Evolutionary conservation across 2,329 filamentous ascomycete genomes (phyloP).

Genomic region (Metarhizium anisopliae): DNA sequence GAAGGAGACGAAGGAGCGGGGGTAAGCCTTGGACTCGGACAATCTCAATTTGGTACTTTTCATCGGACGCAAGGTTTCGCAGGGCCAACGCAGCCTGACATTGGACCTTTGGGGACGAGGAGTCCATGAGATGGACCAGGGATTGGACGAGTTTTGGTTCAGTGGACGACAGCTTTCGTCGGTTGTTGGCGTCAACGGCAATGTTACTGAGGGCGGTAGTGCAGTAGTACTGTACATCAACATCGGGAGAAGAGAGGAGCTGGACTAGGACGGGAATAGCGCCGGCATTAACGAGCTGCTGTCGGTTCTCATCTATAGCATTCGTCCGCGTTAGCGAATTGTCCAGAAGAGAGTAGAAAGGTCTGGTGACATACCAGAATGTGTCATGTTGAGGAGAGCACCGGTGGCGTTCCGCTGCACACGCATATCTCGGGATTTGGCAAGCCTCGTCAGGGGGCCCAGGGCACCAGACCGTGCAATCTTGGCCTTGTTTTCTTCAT

Average conservation of each 20-base stretch:
- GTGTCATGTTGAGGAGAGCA: constrained; percentile 96
- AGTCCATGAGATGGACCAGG: constrained; percentile 93
- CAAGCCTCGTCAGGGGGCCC: constrained; percentile 79
- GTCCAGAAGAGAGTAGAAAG: not conserved
- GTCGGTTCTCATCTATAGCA: constrained; percentile 78
- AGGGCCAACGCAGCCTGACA: constrained; percentile 93
- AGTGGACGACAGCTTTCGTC: constrained; percentile 81
- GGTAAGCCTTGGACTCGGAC: constrained; percentile 79
- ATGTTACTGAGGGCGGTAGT: constrained; percentile 98
- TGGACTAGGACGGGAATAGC: constrained; percentile 97
- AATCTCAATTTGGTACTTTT: constrained; percentile 98
- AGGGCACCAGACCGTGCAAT: constrained; percentile 93
- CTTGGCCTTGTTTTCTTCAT: constrained; percentile 98
- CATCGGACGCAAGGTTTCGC: constrained; percentile 91
- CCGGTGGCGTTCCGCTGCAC: constrained; percentile 97
- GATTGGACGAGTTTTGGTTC: constrained; percentile 90
- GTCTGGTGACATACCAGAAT: constrained; percentile 63
- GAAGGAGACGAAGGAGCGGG: constrained; percentile 78
- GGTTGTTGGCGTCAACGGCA: constrained; percentile 84
- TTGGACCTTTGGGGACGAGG: constrained; percentile 92
- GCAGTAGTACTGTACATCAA: constrained; percentile 99
- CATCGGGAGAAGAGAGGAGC: constrained; percentile 82
- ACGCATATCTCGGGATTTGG: constrained; percentile 97
- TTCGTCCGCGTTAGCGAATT: not conserved
- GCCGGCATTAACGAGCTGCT: constrained; percentile 93